A percentile compares a stretch with the other conserved stretches of the same genome.
phyloP scores from a whole-genome alignment of 805 yeast genomes.

The Teunomyces aglyptinius region DNA sequence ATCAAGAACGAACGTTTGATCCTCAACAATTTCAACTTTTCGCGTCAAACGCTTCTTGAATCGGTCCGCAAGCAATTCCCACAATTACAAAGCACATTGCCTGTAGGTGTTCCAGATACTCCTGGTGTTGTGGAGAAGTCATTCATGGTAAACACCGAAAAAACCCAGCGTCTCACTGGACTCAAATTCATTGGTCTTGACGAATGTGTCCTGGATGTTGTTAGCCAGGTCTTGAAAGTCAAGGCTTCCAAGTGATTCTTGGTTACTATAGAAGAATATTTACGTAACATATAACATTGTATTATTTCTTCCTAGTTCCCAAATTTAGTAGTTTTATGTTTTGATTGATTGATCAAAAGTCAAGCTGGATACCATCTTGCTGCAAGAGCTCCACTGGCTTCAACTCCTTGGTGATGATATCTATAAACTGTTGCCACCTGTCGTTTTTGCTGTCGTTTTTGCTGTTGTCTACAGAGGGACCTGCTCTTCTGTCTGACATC shows the following conservation, averaged over 20 bases:
- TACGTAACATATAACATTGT: background rate
- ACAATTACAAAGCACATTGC: conserved; percentile 5
- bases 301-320: background rate
- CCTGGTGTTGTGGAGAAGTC: background rate
- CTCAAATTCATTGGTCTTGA: conserved; percentile 13
- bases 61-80: conserved; percentile 15
- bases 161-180: conserved; percentile 15
- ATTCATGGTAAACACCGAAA: conserved; percentile 9
- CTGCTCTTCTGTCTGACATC: conserved; percentile 3
- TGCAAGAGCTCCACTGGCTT: background rate
- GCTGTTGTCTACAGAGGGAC: background rate
- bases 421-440: background rate
- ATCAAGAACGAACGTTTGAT: conserved; percentile 32
- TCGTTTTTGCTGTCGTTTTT: too few relatives aligned
- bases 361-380: background rate
- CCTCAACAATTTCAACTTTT: conserved; percentile 13
- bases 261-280: too few relatives aligned
- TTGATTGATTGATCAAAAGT: background rate
- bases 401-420: background rate
- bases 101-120: background rate
- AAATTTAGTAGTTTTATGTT: background rate
- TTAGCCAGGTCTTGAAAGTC: conserved; percentile 12
- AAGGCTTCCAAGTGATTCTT: background rate
- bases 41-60: conserved; percentile 15
- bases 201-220: conserved; percentile 16